These are phyloP conservation scores for Daldinia sp. DNA, from an alignment of 2,329 filamentous ascomycete genomes.

Conservation along the genomic window DNA sequence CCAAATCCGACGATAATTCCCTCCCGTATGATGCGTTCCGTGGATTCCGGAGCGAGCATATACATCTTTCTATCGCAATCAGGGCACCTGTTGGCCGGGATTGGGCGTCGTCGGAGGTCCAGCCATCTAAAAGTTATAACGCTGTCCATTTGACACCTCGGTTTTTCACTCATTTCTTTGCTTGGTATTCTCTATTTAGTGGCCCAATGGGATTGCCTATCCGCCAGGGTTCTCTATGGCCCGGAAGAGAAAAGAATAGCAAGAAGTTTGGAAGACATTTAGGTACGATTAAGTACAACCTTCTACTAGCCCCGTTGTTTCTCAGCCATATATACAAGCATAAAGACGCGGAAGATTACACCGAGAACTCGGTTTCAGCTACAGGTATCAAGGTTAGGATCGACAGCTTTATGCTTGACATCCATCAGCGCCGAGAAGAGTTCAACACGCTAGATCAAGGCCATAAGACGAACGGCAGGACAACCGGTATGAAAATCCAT, in stretches of 20 bases:
- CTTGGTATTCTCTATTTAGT: conserved; percentile 97
- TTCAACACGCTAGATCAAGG: conserved; percentile 84
- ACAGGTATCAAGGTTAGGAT: conserved; percentile 96
- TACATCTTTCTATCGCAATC: conserved; percentile 92
- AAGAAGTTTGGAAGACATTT: conserved; percentile 98
- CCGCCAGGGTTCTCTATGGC: conserved; percentile 90
- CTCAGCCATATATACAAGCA: conserved; percentile 98
- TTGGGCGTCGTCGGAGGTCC: conserved; percentile 79
- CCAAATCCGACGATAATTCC: conserved; percentile 64
- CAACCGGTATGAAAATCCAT: conserved; percentile 94
- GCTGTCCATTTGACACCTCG: conserved; percentile 92
- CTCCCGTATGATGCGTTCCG: conserved; percentile 87
- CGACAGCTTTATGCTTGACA: conserved; percentile 96
- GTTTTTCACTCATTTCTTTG: conserved; percentile 98
- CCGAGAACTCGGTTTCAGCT: conserved; percentile 79
- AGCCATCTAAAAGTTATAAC: conserved; percentile 91
- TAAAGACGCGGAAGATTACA: conserved; percentile 89
- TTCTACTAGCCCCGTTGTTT: conserved; percentile 90
- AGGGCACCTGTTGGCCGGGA: conserved; percentile 86
- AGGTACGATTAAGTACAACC: conserved; percentile 98
- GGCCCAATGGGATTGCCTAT: conserved; percentile 94
- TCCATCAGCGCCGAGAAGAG: conserved; percentile 93
- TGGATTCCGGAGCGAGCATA: conserved; percentile 96
- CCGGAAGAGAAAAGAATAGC: conserved; percentile 91
- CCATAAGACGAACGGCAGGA: conserved; percentile 78